Base-by-base conservation (phyloP, 768 basidiomycete genomes). In the Naganishia kalamii region DNA sequence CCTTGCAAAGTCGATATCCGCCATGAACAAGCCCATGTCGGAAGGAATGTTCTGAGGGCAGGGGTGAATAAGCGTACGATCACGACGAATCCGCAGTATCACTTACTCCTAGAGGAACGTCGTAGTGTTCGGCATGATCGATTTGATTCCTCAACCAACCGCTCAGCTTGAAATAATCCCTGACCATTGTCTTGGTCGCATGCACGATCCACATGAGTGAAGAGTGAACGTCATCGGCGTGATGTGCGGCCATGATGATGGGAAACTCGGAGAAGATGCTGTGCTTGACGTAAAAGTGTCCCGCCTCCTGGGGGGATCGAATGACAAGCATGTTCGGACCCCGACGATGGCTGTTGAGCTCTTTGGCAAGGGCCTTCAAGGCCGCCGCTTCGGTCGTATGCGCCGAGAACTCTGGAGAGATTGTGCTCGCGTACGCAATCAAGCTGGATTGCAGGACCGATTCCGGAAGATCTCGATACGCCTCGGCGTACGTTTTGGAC, bases 1-100 rank as follows among this genome's bases (percentile, higher is more conserved):
- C 6, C 94, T 86, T 1, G 96, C 90, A 71, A 97, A 96, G 69
- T 85, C 88, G 69, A 99, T 82, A 70, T 99, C 96, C 0, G 92
- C 85, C 51, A 94, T 80, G 70, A 88, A 82, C n/a, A 97, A 80
- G 0, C 91, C 87, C 47, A 89, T 87, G 72, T 99, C 96, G 4
- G 88, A 87, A 44, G 92, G 90, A 41, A 97, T 83, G 74, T 99
- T 92, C 19, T 76, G 61, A 21, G n/a, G 0, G 29, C 21, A n/a
- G 13, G 30, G 32, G 17, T 4, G 10, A 19, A n/a, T 59, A 23
- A 65, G 52, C 29, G 13, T 46, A 60, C 8, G 17, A 4, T n/a
- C 12, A 6, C 0, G 7, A 33, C 21, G 29, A 13, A 12, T 27
- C 50, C n/a, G 17, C 37, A 2, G 7, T 52, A 32, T 0, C 12